Evolutionary conservation across 2,329 filamentous ascomycete species (phyloP).

Genomic region (Hymenoscyphus salicellus): DNA sequence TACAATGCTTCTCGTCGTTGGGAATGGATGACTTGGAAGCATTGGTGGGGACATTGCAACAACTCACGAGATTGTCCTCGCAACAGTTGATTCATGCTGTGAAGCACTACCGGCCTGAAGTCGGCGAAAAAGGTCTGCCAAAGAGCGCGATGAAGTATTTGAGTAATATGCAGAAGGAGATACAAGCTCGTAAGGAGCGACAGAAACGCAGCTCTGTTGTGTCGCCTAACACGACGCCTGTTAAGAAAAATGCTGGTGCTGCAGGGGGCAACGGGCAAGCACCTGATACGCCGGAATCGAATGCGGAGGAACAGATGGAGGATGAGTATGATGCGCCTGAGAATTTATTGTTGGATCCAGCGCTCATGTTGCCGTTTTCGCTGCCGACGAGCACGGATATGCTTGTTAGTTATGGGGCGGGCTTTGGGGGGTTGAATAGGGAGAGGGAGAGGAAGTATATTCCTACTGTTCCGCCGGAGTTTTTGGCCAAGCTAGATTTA

Average conservation of each 20-base stretch:
- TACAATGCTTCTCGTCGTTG: constrained; percentile 94
- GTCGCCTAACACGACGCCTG: constrained; percentile 43
- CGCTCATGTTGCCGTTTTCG: constrained; percentile 91
- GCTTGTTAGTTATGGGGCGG: constrained; percentile 91
- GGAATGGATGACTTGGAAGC: constrained; percentile 82
- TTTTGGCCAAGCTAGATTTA: constrained; percentile 77
- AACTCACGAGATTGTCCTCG: constrained; percentile 78
- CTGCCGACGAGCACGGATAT: constrained; percentile 95
- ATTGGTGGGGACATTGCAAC: constrained; percentile 82
- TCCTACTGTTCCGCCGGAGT: constrained; percentile 89
- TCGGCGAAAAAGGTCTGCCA: constrained; percentile 86
- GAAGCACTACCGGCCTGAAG: constrained; percentile 89
- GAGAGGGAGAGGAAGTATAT: constrained; percentile 95
- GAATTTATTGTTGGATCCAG: constrained; percentile 79
- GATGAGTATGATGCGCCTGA: constrained; percentile 69
- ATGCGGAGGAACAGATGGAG: constrained; percentile 33
- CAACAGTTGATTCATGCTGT: constrained; percentile 89
- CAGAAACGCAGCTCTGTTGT: constrained; percentile 45
- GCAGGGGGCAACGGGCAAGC: constrained; percentile 42
- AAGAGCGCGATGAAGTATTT: constrained; percentile 89
- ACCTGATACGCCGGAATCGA: constrained; percentile 42
- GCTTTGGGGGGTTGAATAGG: constrained; percentile 86
- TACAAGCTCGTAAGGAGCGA: constrained; percentile 56
- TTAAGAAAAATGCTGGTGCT: constrained; percentile 30
- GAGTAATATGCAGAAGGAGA: constrained; percentile 72